phyloP scores from a whole-genome alignment of 371 early-diverging fungal genomes.

The Dichotomocladium elegans region DNA sequence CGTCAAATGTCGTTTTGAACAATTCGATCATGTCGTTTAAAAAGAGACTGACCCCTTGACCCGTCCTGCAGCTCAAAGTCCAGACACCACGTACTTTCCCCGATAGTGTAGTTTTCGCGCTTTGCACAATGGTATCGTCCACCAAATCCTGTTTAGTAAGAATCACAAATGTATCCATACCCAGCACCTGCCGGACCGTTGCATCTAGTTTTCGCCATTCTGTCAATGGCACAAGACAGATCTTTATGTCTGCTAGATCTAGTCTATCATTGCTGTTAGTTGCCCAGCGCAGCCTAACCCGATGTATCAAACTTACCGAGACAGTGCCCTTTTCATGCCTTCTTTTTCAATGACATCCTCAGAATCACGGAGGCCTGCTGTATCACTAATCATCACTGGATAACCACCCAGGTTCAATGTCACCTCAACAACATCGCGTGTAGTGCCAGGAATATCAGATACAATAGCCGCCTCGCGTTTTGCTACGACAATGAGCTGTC shows the following conservation, averaged over 20 bases:
- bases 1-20: constrained; percentile 56
- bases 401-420: constrained; percentile 74
- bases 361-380: constrained; percentile 71
- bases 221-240: constrained; percentile 40
- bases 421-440: constrained; percentile 75
- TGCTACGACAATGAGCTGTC: constrained; percentile 33
- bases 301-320: constrained; percentile 23
- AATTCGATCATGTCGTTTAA: constrained; percentile 48
- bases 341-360: constrained; percentile 68
- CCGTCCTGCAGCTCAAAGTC: constrained; percentile 63
- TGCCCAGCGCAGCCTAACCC: too few relatives aligned
- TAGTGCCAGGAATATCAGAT: constrained; percentile 77
- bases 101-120: background rate
- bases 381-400: constrained; percentile 72
- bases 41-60: constrained; percentile 55
- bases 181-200: constrained; percentile 40
- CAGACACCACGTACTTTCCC: constrained; percentile 28
- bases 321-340: constrained; percentile 67
- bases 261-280: constrained; percentile 25
- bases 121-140: constrained; percentile 1
- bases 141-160: constrained; percentile 66
- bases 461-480: constrained; percentile 80
- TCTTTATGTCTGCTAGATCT: constrained; percentile 43
- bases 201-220: constrained; percentile 31
- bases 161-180: constrained; percentile 57